phyloP scores from a whole-genome alignment of 164 flowering plant genomes.

The Piper longum region DNA sequence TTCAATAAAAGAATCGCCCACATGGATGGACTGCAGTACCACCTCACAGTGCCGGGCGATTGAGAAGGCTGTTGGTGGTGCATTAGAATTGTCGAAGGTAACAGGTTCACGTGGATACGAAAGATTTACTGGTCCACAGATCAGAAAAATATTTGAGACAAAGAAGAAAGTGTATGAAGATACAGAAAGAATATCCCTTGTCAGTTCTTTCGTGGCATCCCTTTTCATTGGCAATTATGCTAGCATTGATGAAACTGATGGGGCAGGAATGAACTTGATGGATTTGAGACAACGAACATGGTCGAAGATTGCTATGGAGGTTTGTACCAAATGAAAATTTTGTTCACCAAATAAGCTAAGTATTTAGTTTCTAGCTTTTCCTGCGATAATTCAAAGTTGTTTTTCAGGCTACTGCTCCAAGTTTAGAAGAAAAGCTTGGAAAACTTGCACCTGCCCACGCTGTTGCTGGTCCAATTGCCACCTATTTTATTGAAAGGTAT shows the following conservation, averaged over 20 bases:
- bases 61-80: slow-evolving; percentile 80
- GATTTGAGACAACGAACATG: slow-evolving; percentile 25
- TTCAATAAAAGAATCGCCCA: slow-evolving; percentile 67
- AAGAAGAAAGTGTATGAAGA: slow-evolving; percentile 49
- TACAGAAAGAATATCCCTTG: slow-evolving; percentile 89
- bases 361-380: background rate
- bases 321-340: background rate
- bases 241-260: slow-evolving; percentile 83
- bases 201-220: slow-evolving; percentile 93
- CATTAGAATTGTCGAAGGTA: slow-evolving; percentile 52
- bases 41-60: slow-evolving; percentile 73
- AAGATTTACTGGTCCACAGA: slow-evolving; percentile 59
- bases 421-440: slow-evolving; percentile 76
- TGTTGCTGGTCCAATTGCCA: slow-evolving; percentile 63
- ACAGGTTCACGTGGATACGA: slow-evolving; percentile 89
- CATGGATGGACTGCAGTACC: slow-evolving; percentile 97
- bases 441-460: slow-evolving; percentile 86
- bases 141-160: slow-evolving; percentile 53
- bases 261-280: slow-evolving; percentile 97
- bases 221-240: slow-evolving; percentile 71
- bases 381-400: background rate
- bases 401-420: slow-evolving; percentile 82
- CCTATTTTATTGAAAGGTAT: slow-evolving; percentile 78
- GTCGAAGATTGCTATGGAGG: slow-evolving; percentile 21
- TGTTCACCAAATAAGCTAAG: too few species aligned